Evolutionary conservation across 2,329 filamentous ascomycete genomes (phyloP).

Genomic region (Stylonectria norvegica): DNA sequence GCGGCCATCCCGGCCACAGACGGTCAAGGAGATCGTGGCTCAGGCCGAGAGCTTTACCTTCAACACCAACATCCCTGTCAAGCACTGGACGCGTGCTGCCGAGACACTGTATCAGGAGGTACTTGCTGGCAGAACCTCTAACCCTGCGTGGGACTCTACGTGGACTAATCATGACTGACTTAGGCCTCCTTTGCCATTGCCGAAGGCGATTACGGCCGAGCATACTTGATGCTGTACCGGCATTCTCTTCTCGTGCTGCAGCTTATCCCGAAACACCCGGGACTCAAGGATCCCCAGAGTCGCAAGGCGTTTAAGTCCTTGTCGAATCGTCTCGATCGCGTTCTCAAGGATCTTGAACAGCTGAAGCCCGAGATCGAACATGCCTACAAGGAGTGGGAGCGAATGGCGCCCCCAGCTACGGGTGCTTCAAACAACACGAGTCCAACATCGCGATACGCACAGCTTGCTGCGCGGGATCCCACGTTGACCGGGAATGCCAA

Average conservation of each 20-base stretch:
- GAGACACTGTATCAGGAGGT: conserved; percentile 80
- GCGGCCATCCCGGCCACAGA: conserved; percentile 54
- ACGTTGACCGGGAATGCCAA: conserved; percentile 55
- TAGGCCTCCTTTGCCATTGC: conserved; percentile 81
- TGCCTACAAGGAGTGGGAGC: conserved; percentile 65
- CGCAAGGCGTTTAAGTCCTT: conserved; percentile 58
- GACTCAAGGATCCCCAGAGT: conserved; percentile 64
- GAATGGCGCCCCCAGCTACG: conserved; percentile 44
- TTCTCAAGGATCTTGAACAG: conserved; percentile 68
- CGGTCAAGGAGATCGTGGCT: conserved; percentile 70
- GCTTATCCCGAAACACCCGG: conserved; percentile 71
- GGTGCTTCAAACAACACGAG: conserved; percentile 15
- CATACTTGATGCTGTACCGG: conserved; percentile 87
- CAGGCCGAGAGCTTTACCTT: conserved; percentile 80
- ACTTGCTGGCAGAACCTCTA: conserved; percentile 21
- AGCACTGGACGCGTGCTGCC: conserved; percentile 78
- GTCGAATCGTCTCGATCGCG: conserved; percentile 48
- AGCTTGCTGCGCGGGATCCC: conserved; percentile 56
- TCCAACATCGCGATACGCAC: conserved; percentile 38
- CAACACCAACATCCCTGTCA: conserved; percentile 70
- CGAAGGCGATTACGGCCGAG: conserved; percentile 82
- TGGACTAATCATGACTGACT: conserved; percentile 17
- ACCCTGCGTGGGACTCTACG: not conserved
- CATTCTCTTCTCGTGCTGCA: conserved; percentile 82
- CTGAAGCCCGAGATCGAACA: conserved; percentile 76